Evolutionary conservation across 768 basidiomycete species (phyloP).

Genomic region (Auriculariales sp.): DNA sequence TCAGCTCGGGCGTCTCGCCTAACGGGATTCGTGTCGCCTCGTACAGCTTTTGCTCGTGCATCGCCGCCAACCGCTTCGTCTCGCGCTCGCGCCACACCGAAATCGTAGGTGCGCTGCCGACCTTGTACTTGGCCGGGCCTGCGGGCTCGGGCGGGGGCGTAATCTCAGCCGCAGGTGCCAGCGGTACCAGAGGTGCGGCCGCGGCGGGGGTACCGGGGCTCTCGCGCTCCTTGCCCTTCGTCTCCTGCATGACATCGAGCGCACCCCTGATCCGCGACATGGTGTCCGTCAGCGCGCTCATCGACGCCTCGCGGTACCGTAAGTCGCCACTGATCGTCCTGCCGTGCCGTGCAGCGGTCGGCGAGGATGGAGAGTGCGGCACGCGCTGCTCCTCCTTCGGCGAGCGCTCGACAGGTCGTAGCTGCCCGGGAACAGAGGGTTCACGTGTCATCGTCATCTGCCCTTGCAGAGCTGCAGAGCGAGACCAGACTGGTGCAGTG

Average conservation of each 20-base stretch:
- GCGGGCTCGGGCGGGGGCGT: neutral
- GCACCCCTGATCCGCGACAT: conserved; percentile 82
- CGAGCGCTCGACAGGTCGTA: neutral
- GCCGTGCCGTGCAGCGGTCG: conserved; percentile 21
- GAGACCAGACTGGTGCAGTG: neutral
- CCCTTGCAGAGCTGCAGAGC: no score
- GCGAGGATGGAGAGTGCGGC: no score
- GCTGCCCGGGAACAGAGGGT: neutral
- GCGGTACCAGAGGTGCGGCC: no score
- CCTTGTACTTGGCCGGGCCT: neutral
- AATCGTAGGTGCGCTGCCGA: neutral
- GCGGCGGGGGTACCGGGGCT: no score
- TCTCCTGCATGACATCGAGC: conserved; percentile 16
- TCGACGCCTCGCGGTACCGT: conserved; percentile 36
- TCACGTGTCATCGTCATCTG: no score
- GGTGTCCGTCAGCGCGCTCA: conserved; percentile 67
- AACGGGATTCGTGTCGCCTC: neutral
- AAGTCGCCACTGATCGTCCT: conserved; percentile 4
- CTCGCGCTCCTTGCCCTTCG: neutral
- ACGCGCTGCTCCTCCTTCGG: conserved; percentile 7
- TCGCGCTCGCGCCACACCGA: neutral
- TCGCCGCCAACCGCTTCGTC: neutral
- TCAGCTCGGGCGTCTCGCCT: neutral
- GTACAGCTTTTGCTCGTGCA: neutral
- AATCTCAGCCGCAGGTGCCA: no score